Conservation (phyloP, 305 asterid species). For the Rubia occidens region DNA sequence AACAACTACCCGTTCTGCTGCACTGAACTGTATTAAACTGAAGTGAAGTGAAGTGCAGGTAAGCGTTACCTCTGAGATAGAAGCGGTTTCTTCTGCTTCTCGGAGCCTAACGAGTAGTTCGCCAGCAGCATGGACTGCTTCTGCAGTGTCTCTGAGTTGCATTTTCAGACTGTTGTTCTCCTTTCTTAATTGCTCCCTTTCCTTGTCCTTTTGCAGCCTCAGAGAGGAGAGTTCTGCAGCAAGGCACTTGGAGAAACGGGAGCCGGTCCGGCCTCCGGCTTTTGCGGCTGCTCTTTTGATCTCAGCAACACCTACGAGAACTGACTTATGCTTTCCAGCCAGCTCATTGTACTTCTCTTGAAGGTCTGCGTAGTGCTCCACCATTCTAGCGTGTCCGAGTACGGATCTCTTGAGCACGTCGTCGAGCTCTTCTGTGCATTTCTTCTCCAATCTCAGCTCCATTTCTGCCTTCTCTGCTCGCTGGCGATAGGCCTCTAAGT, state of each 20-base stretch:
- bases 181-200: conserved; percentile 58
- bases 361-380: conserved; percentile 77
- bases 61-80: conserved; percentile 55
- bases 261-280: conserved; percentile 35
- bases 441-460: conserved; percentile 58
- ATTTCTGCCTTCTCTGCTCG: conserved; percentile 26
- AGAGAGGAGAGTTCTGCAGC: conserved; percentile 80
- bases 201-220: conserved; percentile 77
- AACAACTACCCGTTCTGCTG: not conserved
- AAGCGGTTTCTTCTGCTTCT: conserved; percentile 85
- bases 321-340: conserved; percentile 47
- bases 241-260: conserved; percentile 72
- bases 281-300: conserved; percentile 59
- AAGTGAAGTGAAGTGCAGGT: too few species aligned
- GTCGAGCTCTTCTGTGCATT: conserved; percentile 69
- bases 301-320: conserved; percentile 72
- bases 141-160: conserved; percentile 91
- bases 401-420: conserved; percentile 74
- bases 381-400: conserved; percentile 66
- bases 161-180: conserved; percentile 59
- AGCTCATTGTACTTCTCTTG: conserved; percentile 81
- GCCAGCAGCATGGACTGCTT: conserved; percentile 97
- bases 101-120: conserved; percentile 79
- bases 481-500: conserved; percentile 59
- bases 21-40: too few species aligned